phyloP scores from a whole-genome alignment of 805 yeast species.

The Monosporozyma siamensis region DNA sequence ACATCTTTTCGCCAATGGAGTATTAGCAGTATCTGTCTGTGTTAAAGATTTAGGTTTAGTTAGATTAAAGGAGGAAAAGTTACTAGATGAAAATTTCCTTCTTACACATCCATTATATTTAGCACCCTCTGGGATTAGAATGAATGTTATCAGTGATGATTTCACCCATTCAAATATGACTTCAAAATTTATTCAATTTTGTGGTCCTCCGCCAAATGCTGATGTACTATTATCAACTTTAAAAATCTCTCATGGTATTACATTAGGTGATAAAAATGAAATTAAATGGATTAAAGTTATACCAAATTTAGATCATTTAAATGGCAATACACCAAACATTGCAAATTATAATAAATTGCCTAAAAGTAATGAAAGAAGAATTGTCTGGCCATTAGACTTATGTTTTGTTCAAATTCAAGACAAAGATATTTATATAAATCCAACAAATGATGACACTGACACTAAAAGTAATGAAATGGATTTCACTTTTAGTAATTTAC shows the following conservation, averaged over 20 bases:
- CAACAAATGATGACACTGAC: conserved; percentile 1
- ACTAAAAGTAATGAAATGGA: conserved; percentile 9
- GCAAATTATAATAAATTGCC: conserved; percentile 42
- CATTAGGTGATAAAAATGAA: conserved; percentile 18
- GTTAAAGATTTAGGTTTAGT: conserved; percentile 28
- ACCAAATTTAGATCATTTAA: conserved; percentile 60
- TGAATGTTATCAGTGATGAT: conserved; percentile 27
- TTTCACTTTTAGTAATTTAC: conserved; percentile 11
- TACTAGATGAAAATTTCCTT: conserved; percentile 17
- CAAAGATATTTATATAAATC: background rate
- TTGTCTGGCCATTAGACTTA: conserved; percentile 65
- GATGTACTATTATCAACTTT: conserved; percentile 32
- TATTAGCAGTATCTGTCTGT: conserved; percentile 32
- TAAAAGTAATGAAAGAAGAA: conserved; percentile 32
- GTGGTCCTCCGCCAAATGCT: conserved; percentile 36
- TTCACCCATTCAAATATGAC: background rate
- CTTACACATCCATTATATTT: conserved; percentile 36
- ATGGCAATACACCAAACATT: conserved; percentile 56
- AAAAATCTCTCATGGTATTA: conserved; percentile 31
- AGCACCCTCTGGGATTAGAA: conserved; percentile 49
- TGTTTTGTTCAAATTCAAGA: conserved; percentile 46
- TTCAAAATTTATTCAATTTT: conserved; percentile 9
- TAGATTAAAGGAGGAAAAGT: conserved; percentile 25
- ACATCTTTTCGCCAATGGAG: conserved; percentile 38
- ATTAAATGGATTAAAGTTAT: conserved; percentile 56